Evolutionary conservation across 2,329 filamentous ascomycete species (phyloP), one percentile per base, ranked within the genome.

Genomic region (Fonsecaea monophora): DNA sequence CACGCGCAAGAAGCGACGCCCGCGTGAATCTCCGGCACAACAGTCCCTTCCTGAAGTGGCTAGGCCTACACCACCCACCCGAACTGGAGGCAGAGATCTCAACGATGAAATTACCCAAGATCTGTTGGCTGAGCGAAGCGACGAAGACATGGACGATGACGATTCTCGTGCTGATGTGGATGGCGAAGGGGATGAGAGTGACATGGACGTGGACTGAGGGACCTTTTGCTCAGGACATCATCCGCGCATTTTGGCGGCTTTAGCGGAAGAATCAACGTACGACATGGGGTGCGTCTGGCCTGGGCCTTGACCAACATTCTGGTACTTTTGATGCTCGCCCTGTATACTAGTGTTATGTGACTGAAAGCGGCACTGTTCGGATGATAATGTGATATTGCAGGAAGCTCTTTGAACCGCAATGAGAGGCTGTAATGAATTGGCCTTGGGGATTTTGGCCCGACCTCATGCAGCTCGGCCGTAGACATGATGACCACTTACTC

Each of bases 91-190:
- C 38, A 67, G 61, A 63, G 68, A 72, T 60, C 67, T 73, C 53
- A 69, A 71, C 55, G 72, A 72, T 56, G 71, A 74, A 55, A 73
- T 74, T 45, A 70, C 68, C 15, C 65, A 71, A 59, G 72, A 73
- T 64, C 53, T 74, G 57, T 67, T 74, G 18, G 72, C 72, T 8
- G 72, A 74, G 64, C 53, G 71, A 32, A 74, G 72, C 38, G 71
- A 71, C 40, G 72, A 73, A 15, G 72, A 73, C 38, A 70, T 70
- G 62, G 71, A 71, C 53, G 57, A 66, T 35, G 71, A 71, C 32
- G 72, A 68, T 4, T 68, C 64, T n/a, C 42, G 53, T 53, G 59
- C 42, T 35, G 59, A 61, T 25, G 59, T 18, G 8, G 70, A 73
- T 21, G 70, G 70, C 9, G 67, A 67, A 4, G 71, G 64, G 9